Evolutionary conservation across 352 stramenopile species (phyloP).

Genomic region (Phytophthora crassamura): DNA sequence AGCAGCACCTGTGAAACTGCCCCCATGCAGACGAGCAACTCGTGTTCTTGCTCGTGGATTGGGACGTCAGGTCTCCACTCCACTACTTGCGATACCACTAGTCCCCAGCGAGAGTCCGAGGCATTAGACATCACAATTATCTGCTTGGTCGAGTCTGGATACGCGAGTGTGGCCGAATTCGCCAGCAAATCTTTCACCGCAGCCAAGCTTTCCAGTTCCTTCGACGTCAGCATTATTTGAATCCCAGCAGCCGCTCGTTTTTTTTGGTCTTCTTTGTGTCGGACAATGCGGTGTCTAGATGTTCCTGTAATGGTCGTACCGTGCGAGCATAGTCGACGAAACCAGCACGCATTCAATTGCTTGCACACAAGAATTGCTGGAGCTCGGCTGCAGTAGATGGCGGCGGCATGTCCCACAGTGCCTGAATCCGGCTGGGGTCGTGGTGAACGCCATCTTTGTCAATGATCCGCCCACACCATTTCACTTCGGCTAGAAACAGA

Average conservation of each 20-base stretch:
- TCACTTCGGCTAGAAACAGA: no score
- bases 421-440: conserved; percentile 12
- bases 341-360: no score
- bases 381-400: conserved; percentile 21
- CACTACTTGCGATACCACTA: background rate
- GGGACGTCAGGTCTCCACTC: background rate
- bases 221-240: background rate
- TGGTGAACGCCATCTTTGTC: conserved; percentile 18
- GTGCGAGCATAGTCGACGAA: no score
- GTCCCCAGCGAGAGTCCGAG: background rate
- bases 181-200: background rate
- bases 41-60: conserved; percentile 1
- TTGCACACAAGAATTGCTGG: no score
- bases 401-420: background rate
- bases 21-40: conserved; percentile 1
- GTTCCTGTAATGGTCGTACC: no score
- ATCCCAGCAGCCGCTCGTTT: conserved; percentile 10
- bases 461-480: conserved; percentile 34
- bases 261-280: conserved; percentile 17
- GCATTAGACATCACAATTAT: background rate
- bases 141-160: background rate
- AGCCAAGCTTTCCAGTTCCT: conserved; percentile 2
- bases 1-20: no score
- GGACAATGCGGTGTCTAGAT: no score
- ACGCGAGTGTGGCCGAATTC: background rate